Conservation (phyloP, 1,139 yeast species). For the Chernovozyma sophiae-reginae region DNA sequence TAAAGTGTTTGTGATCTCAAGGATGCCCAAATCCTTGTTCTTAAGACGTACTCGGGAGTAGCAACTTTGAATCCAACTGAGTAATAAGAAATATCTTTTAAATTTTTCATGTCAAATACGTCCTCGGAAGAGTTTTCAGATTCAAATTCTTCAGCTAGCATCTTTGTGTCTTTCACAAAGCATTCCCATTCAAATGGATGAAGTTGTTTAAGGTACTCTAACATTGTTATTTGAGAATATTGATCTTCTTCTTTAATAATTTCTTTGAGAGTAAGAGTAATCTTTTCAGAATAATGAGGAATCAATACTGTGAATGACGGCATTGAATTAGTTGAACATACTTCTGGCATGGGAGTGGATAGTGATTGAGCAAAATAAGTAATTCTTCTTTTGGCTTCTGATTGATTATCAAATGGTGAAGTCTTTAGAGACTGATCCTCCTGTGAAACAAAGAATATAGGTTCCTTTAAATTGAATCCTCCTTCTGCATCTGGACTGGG, state of each 20-base stretch:
- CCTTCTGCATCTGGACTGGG: conserved; percentile 20
- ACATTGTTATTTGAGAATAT: conserved; percentile 45
- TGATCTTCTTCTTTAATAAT: conserved; percentile 47
- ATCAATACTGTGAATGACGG: conserved; percentile 49
- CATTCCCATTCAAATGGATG: conserved; percentile 51
- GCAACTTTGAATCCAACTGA: conserved; percentile 53
- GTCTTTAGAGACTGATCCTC: conserved; percentile 43
- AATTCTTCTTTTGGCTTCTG: conserved; percentile 49
- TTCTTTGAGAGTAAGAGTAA: conserved; percentile 43
- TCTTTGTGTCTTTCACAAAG: conserved; percentile 48
- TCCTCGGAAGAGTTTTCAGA: conserved; percentile 24
- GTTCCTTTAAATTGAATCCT: conserved; percentile 34
- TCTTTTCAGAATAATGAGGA: conserved; percentile 51
- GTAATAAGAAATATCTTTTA: conserved; percentile 30
- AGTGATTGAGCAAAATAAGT: conserved; percentile 54
- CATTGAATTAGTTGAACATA: conserved; percentile 38
- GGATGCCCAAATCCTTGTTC: conserved; percentile 59
- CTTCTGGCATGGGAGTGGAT: conserved; percentile 51
- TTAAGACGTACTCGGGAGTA: conserved; percentile 47
- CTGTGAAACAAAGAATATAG: conserved; percentile 47
- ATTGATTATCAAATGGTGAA: conserved; percentile 28
- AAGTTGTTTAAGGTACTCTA: conserved; percentile 48
- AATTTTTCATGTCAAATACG: conserved; percentile 7
- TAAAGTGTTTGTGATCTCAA: conserved; percentile 52
- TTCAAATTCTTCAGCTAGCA: conserved; percentile 44